Evolutionary conservation across 106 monocot species (phyloP).

Genomic region (Allium sativum): DNA sequence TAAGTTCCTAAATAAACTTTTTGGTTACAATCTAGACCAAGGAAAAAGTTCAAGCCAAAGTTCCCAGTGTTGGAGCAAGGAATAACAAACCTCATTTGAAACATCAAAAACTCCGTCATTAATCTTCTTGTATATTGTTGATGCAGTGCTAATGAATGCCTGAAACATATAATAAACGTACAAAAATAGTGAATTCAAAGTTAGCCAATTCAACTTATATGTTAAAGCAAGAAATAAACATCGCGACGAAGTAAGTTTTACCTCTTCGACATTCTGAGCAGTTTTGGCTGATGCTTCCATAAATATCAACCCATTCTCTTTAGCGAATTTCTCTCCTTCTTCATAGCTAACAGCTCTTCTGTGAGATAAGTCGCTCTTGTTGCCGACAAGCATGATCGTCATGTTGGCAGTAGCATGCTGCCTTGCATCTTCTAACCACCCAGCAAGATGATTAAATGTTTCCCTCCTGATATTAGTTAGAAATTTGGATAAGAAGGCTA

Average conservation of each 20-base stretch:
- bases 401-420: constrained; percentile 34
- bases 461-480: constrained; percentile 15
- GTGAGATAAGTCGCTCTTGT: constrained; percentile 19
- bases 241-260: neutral
- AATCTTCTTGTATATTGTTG: constrained; percentile 19
- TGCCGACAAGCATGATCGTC: constrained; percentile 26
- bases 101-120: constrained; percentile 27
- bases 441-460: constrained; percentile 32
- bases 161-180: neutral
- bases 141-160: constrained; percentile 25
- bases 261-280: constrained; percentile 27
- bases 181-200: too few relatives aligned
- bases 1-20: neutral
- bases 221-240: neutral
- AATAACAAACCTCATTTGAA: constrained; percentile 18
- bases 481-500: too few relatives aligned
- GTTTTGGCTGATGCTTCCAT: constrained; percentile 30
- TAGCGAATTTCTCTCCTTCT: constrained; percentile 32
- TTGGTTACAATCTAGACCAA: neutral
- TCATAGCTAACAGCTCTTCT: constrained; percentile 26
- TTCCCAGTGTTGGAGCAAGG: neutral
- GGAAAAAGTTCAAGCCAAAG: neutral
- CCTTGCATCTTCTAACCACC: constrained; percentile 30
- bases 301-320: constrained; percentile 27
- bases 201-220: neutral